Evolutionary conservation across 106 monocot genomes (phyloP).

Genomic region (Dendrobium nobile): DNA sequence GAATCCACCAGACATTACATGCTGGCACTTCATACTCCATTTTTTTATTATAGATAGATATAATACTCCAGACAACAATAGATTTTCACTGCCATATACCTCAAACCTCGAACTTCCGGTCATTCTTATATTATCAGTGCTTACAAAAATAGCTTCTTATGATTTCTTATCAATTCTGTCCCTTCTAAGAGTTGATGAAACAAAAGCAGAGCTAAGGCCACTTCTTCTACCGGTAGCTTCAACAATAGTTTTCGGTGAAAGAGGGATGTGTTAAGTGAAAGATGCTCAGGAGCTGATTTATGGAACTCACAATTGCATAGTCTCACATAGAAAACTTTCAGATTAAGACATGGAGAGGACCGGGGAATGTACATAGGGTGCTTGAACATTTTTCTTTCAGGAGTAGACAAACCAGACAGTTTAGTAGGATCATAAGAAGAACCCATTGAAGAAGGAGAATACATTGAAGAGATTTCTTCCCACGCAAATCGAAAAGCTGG

Average conservation of each 20-base stretch:
- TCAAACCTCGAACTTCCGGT: background rate
- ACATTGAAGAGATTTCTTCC: background rate
- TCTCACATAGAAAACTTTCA: background rate
- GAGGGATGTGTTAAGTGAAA: background rate
- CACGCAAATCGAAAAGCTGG: background rate
- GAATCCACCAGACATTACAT: background rate
- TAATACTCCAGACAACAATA: slow-evolving; percentile 46
- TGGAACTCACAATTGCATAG: background rate
- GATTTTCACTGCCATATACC: slow-evolving; percentile 39
- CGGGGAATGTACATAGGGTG: background rate
- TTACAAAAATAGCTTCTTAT: slow-evolving; percentile 62
- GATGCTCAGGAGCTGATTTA: slow-evolving; percentile 22
- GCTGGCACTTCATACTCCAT: slow-evolving; percentile 27
- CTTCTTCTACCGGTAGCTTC: background rate
- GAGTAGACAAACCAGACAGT: too few species aligned
- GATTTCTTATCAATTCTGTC: slow-evolving; percentile 55
- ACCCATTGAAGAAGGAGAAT: background rate
- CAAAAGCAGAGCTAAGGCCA: slow-evolving; percentile 18
- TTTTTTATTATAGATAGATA: slow-evolving; percentile 18
- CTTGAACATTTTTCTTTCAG: background rate
- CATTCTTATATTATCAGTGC: slow-evolving; percentile 26
- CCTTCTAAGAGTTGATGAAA: slow-evolving; percentile 47
- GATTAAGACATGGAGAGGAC: background rate
- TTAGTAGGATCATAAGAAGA: too few species aligned
- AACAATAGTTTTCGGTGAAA: background rate